Conservation (phyloP, 768 basidiomycete genomes). For the Cystoderma amianthinum region DNA sequence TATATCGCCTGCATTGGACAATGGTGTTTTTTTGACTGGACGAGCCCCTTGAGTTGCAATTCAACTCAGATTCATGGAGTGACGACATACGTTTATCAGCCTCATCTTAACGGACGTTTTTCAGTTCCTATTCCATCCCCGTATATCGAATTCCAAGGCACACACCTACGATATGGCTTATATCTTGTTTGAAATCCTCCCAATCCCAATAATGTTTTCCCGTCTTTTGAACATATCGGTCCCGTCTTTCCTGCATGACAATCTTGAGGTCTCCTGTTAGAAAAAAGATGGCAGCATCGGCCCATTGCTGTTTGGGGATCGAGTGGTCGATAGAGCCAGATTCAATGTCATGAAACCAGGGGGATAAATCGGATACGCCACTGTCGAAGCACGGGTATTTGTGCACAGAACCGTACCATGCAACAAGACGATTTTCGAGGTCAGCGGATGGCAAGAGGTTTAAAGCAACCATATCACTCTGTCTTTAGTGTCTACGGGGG, state of each 20-base stretch:
- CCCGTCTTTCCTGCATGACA: not conserved
- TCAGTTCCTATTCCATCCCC: too few relatives aligned
- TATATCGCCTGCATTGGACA: not conserved
- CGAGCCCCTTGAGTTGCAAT: too few relatives aligned
- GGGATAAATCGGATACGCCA: not conserved
- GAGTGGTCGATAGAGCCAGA: not conserved
- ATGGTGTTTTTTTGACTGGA: too few relatives aligned
- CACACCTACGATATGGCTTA: not conserved
- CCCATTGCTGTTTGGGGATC: constrained; percentile 1
- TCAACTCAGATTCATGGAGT: too few relatives aligned
- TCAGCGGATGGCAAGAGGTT: not conserved
- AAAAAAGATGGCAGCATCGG: not conserved
- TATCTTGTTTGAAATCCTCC: constrained; percentile 2
- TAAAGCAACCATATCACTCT: not conserved
- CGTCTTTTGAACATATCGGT: not conserved
- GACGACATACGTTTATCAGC: not conserved
- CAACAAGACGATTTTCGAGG: not conserved
- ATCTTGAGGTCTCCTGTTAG: not conserved
- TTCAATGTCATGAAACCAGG: not conserved
- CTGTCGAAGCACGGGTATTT: not conserved
- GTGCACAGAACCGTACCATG: not conserved
- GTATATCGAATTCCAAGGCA: too few relatives aligned
- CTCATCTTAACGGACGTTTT: not conserved
- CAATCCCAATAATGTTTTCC: not conserved
- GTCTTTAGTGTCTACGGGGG: too few relatives aligned